A percentile compares a stretch with the other conserved stretches of the same genome.
phyloP scores from a whole-genome alignment of 768 basidiomycete genomes.

The Agrocybe praecox region DNA sequence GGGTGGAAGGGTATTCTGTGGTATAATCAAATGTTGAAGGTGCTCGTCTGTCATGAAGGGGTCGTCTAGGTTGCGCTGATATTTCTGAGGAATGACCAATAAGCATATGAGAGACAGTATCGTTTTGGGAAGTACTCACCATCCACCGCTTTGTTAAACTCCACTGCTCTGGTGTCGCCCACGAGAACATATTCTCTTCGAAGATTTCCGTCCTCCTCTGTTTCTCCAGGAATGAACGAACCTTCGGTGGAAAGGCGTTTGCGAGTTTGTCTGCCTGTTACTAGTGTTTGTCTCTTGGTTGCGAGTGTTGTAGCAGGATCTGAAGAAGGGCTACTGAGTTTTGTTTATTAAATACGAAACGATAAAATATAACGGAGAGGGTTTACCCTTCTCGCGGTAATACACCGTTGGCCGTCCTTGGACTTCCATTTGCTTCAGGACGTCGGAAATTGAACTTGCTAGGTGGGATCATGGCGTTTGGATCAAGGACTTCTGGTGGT shows the following conservation, averaged over 20 bases:
- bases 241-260: conserved; percentile 54
- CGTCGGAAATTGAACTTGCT: conserved; percentile 77
- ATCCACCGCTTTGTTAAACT: conserved; percentile 91
- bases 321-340: not conserved
- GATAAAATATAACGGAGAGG: not conserved
- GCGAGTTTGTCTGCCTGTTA: conserved; percentile 14
- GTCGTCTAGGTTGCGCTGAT: conserved; percentile 56
- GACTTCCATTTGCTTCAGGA: conserved; percentile 25
- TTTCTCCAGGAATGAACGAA: conserved; percentile 80
- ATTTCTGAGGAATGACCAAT: conserved; percentile 53
- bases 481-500: conserved; percentile 80
- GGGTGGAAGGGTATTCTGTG: conserved; percentile 33
- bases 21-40: conserved; percentile 49
- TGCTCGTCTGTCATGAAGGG: conserved; percentile 58
- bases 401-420: conserved; percentile 17
- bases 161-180: conserved; percentile 86
- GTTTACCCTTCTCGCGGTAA: conserved; percentile 28
- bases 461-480: conserved; percentile 79
- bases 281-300: conserved; percentile 3
- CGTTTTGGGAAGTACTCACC: conserved; percentile 43
- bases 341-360: not conserved
- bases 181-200: conserved; percentile 93
- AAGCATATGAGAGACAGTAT: not conserved
- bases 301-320: not conserved
- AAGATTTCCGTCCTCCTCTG: conserved; percentile 79